phyloP scores from a whole-genome alignment of 768 basidiomycete genomes.

The Tricholoma flavovirens region DNA sequence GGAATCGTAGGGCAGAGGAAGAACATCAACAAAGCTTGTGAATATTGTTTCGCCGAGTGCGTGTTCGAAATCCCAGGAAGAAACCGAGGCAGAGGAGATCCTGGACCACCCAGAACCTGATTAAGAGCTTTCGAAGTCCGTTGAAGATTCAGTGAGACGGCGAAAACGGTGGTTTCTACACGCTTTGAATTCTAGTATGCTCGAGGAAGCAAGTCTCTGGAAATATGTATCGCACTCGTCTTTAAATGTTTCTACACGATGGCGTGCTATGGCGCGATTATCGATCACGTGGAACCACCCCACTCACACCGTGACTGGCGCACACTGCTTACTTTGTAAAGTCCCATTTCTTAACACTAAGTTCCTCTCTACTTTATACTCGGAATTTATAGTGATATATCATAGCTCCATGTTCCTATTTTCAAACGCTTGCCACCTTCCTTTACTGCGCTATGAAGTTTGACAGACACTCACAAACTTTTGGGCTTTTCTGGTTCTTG shows the following conservation, averaged over 20 bases:
- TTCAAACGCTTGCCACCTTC: too few species aligned
- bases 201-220: conserved; percentile 2
- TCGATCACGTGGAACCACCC: conserved; percentile 10
- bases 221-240: conserved; percentile 7
- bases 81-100: background rate
- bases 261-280: conserved; percentile 35
- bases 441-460: too few species aligned
- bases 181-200: background rate
- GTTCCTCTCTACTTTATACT: too few species aligned
- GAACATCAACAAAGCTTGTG: background rate
- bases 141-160: background rate
- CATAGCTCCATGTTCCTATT: too few species aligned
- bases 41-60: background rate
- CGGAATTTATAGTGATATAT: too few species aligned
- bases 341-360: too few species aligned
- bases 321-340: too few species aligned
- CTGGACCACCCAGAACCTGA: background rate
- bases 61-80: background rate
- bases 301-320: too few species aligned
- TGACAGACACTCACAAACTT: too few species aligned
- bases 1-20: background rate
- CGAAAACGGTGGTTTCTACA: background rate
- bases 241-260: conserved; percentile 31
- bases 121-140: background rate
- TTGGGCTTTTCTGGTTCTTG: too few species aligned